Evolutionary conservation across 2,329 filamentous ascomycete genomes (phyloP), one percentile per base, ranked within the genome.

Genomic region (Aspergillus hortae): DNA sequence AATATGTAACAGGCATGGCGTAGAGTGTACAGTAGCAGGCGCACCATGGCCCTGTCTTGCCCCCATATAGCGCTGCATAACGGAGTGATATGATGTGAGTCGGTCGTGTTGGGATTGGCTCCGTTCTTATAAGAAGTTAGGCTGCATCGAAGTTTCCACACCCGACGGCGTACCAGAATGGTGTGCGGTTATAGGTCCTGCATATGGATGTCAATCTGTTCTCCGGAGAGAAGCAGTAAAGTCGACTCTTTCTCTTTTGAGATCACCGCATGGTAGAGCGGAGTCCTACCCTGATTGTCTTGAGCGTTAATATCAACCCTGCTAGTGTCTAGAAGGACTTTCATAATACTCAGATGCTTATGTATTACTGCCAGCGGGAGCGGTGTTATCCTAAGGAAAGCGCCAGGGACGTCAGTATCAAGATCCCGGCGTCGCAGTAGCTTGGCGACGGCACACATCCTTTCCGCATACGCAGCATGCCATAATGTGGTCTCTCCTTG

Each of bases 401-500:
- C n/a, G n/a, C 6, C 32, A n/a, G 32, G 10, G 32, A 35, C 32
- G n/a, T 35, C 7, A 35, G 6, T 35, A 35, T 7, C n/a, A 35
- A 35, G 10, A n/a, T 35, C 32, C 32, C n/a, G 6, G n/a, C n/a
- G 32, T 35, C n/a, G 32, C 32, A 35, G 32, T 35, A 35, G 32
- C 32, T 35, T 35, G 10, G 10, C n/a, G 3, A 35, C 32, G 10
- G 3, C 32, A 35, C 32, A 35, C n/a, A 35, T 35, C n/a, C 19
- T n/a, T 6, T 40, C 48, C 19, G 21, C 30, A 11, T 38, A 40
- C 11, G 41, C 40, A 36, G 48, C 48, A 50, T 32, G 27, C 48
- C 40, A 50, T 23, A 50, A 25, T 38, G 25, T 44, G 15, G 38
- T 47, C 23, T 44, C 36, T 11, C 44, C 49, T 15, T 38, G 32